Evolutionary conservation across 2,329 filamentous ascomycete genomes (phyloP).

Genomic region (Penicillium sp.): DNA sequence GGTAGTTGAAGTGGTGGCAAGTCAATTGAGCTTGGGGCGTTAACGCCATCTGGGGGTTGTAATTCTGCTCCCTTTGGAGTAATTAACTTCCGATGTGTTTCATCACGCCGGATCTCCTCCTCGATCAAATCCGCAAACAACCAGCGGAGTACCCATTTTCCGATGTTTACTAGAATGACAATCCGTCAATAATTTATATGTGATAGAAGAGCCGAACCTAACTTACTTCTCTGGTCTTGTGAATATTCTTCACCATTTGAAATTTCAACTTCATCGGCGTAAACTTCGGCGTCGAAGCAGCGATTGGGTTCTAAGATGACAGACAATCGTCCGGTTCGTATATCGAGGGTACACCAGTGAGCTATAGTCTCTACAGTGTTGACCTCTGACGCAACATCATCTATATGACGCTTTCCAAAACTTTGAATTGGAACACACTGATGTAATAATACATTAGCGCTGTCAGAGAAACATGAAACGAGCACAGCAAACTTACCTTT

Average conservation of each 20-base stretch:
- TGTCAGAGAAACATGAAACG: constrained; percentile 16
- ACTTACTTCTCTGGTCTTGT: constrained; percentile 87
- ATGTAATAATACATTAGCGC: constrained; percentile 6
- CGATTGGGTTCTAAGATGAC: constrained; percentile 91
- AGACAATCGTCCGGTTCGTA: constrained; percentile 84
- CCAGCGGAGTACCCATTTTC: constrained; percentile 93
- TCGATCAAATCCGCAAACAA: constrained; percentile 86
- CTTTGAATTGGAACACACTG: constrained; percentile 81
- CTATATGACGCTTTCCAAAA: constrained; percentile 91
- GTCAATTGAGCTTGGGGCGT: constrained; percentile 13
- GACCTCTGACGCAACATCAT: constrained; percentile 81
- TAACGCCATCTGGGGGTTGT: constrained; percentile 17
- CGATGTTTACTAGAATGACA: constrained; percentile 69
- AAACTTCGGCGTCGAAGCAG: constrained; percentile 96
- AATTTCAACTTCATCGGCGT: constrained; percentile 80
- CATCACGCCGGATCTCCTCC: constrained; percentile 82
- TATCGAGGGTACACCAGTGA: constrained; percentile 95
- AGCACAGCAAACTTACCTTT: constrained; percentile 50
- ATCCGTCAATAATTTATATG: neutral
- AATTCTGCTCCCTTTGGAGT: constrained; percentile 59
- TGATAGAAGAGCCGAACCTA: neutral
- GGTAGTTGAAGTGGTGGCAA: constrained; percentile 3
- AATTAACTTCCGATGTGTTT: constrained; percentile 65
- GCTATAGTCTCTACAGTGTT: constrained; percentile 87
- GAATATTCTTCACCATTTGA: constrained; percentile 74